Percentiles rank a stretch among this genome's conserved stretches.
phyloP scores from a whole-genome alignment of 2,329 filamentous ascomycete species.

The Furcasterigmium furcatum region DNA sequence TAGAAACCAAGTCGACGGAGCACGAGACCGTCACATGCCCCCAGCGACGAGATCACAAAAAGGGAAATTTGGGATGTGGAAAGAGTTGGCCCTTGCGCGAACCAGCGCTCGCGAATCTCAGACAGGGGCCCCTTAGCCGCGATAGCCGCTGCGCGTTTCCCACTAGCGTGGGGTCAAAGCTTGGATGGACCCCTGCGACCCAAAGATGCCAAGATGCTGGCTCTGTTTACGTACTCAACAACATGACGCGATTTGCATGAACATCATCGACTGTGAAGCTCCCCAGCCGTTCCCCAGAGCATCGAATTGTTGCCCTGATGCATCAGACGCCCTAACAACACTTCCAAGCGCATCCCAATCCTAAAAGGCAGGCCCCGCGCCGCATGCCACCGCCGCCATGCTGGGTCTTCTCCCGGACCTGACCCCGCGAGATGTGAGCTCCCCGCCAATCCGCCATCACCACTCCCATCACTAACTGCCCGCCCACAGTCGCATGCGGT shows the following conservation, averaged over 20 bases:
- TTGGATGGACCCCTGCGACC: neutral
- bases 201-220: neutral
- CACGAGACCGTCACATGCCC: no score
- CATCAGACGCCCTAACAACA: no score
- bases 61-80: no score
- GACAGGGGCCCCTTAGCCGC: constrained; percentile 5
- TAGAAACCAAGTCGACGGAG: no score
- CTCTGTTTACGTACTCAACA: neutral
- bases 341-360: no score
- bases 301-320: no score
- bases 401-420: constrained; percentile 64
- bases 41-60: no score
- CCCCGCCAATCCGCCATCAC: constrained; percentile 1
- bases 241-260: no score
- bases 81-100: no score
- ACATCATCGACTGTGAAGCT: no score
- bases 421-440: constrained; percentile 65
- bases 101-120: neutral
- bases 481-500: constrained; percentile 61
- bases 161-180: neutral
- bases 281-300: no score
- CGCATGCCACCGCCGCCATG: constrained; percentile 33
- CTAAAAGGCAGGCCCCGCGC: no score
- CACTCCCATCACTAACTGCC: constrained; percentile 13
- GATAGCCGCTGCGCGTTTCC: constrained; percentile 7